phyloP scores from a whole-genome alignment of 306 rosid species.

The Dryas drummondii region DNA sequence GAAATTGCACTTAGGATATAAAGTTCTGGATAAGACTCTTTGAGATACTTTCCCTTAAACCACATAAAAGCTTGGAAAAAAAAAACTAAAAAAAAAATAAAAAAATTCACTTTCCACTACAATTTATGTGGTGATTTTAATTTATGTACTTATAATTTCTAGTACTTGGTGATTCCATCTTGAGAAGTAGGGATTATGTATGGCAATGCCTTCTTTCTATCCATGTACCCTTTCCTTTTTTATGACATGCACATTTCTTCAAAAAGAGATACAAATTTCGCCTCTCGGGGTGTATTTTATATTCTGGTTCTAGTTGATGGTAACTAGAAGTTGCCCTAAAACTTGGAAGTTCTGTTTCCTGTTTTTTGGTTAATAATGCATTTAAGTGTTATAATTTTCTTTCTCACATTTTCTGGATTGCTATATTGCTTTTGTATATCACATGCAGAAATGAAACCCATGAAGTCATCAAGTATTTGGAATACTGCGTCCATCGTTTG shows the following conservation, averaged over 20 bases:
- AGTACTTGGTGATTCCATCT: background rate
- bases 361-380: background rate
- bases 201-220: background rate
- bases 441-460: slow-evolving; percentile 93
- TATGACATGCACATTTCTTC: background rate
- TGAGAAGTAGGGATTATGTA: background rate
- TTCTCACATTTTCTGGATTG: background rate
- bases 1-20: background rate
- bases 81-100: too few relatives aligned
- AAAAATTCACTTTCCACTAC: background rate
- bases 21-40: background rate
- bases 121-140: background rate
- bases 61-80: background rate
- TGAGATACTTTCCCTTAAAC: background rate
- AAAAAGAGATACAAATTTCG: background rate
- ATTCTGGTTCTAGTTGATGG: background rate
- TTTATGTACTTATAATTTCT: background rate
- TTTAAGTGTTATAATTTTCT: slow-evolving; percentile 1
- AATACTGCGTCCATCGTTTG: slow-evolving; percentile 84
- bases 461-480: slow-evolving; percentile 95
- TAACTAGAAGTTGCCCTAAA: background rate
- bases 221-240: background rate
- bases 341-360: background rate
- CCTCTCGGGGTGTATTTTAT: background rate
- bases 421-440: slow-evolving; percentile 17